Base-by-base conservation (phyloP, 2,329 filamentous ascomycete genomes). In the Phaeosphaeriaceae sp. region DNA sequence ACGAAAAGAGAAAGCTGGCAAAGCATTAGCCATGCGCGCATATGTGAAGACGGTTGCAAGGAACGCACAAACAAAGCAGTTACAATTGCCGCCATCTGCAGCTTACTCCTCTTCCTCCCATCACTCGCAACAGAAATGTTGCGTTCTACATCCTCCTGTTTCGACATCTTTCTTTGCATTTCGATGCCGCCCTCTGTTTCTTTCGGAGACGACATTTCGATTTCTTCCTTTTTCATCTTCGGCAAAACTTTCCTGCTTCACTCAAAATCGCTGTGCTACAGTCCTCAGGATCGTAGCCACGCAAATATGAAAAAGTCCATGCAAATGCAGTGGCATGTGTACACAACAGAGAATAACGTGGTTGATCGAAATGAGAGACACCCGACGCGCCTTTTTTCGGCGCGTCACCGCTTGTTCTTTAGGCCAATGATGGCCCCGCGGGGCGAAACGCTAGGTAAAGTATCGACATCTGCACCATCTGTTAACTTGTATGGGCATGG, bases 1-100 rank as follows among this genome's bases (percentile, higher is more conserved):
- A 80, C 71, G 56, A 80, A 81, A 13, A 80, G 69, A 7, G 74
- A 74, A 15, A 80, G 71, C 75, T 77, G 42, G n/a, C 6, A 13
- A 36, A 11, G 7, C 7, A 11, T 36, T 15, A 36, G 31, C 3
- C 13, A 13, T 36, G 31, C 3, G 31, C 9, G 13, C 13, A 11
- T 3, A 40, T 13, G 36, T n/a, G 13, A 2, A n/a, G 36, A 15
- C n/a, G 31, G 13, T n/a, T 13, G 36, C 4, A 40, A n/a, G 17
- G 36, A 3, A 40, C 72, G 13, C 70, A 76, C 73, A 55, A 75
- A 76, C 22, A 76, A 65, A 15, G 74, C 74, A 7, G 64, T 63
- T 1, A 76, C 25, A 54, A 76, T 76, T 21, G 71, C 69, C 41
- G 59, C 53, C 50, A 76, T 56, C 11, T 68, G 67, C 20, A 70